phyloP scores from a whole-genome alignment of 805 yeast species.

The Teunomyces atbi region DNA sequence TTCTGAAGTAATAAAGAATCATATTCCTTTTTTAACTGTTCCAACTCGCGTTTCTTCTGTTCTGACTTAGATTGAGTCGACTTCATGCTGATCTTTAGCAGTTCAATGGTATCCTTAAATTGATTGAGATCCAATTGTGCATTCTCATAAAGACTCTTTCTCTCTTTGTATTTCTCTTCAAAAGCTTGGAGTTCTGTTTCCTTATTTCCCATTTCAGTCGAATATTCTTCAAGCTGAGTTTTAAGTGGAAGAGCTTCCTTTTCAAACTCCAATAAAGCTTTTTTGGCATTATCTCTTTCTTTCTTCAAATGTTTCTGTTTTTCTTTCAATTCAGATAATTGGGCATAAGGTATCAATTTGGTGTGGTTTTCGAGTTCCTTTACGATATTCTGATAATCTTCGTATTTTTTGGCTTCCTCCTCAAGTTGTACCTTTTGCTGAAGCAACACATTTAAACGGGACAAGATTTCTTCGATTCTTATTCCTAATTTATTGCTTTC shows the following conservation, averaged over 20 bases:
- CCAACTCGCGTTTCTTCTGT: conserved; percentile 12
- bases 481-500: conserved; percentile 26
- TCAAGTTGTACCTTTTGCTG: conserved; percentile 38
- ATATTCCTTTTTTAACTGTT: conserved; percentile 8
- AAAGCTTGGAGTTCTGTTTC: conserved; percentile 7
- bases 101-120: conserved; percentile 18
- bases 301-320: conserved; percentile 30
- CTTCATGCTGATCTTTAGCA: conserved; percentile 13
- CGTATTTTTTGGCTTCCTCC: conserved; percentile 45
- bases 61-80: conserved; percentile 9
- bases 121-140: conserved; percentile 5
- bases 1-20: conserved; percentile 18
- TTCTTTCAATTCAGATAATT: conserved; percentile 35
- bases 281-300: conserved; percentile 36
- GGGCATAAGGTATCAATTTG: conserved; percentile 42
- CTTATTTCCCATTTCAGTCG: conserved; percentile 7
- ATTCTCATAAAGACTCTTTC: conserved; percentile 5
- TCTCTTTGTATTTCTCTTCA: conserved; percentile 7
- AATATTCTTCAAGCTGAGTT: conserved; percentile 7
- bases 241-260: conserved; percentile 24
- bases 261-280: conserved; percentile 25
- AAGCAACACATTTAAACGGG: conserved; percentile 30
- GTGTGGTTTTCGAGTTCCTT: conserved; percentile 36
- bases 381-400: conserved; percentile 46
- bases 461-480: conserved; percentile 26